phyloP scores from a whole-genome alignment of 768 basidiomycete species.

The Boletus rufocinnamomeus region DNA sequence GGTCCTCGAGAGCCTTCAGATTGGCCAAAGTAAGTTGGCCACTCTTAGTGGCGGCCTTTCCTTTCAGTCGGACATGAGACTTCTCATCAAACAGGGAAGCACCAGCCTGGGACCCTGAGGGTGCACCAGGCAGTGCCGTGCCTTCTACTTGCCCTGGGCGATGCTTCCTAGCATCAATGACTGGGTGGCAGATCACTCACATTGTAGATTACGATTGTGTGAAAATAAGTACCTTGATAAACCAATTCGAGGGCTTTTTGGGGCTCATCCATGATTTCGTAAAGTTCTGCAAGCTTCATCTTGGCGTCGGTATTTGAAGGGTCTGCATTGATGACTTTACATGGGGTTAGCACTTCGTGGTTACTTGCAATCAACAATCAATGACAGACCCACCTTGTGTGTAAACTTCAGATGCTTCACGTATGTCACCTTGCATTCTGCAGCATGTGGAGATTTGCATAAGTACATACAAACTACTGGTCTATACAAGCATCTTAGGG shows the following conservation, averaged over 20 bases:
- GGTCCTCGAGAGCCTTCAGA: no score
- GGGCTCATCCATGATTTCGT: slow-evolving; percentile 66
- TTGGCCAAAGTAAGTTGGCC: no score
- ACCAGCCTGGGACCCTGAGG: no score
- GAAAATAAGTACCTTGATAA: slow-evolving; percentile 57
- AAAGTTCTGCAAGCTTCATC: slow-evolving; percentile 87
- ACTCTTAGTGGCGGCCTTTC: no score
- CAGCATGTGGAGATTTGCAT: slow-evolving; percentile 82
- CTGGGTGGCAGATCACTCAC: no score
- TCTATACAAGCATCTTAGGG: neutral
- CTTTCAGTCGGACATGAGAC: no score
- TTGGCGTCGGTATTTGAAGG: slow-evolving; percentile 79
- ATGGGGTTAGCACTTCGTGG: slow-evolving; percentile 21
- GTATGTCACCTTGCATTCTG: slow-evolving; percentile 70
- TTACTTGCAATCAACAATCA: neutral
- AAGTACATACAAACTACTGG: slow-evolving; percentile 1
- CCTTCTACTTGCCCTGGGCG: no score
- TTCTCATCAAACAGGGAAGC: no score
- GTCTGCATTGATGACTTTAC: slow-evolving; percentile 69
- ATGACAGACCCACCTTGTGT: slow-evolving; percentile 59
- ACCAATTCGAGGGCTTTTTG: neutral
- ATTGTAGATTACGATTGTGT: no score
- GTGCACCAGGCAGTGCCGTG: no score
- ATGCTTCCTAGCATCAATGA: no score
- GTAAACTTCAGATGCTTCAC: slow-evolving; percentile 81